Base-by-base conservation (phyloP, 2,329 filamentous ascomycete genomes). In the Huntiella bhutanensis region DNA sequence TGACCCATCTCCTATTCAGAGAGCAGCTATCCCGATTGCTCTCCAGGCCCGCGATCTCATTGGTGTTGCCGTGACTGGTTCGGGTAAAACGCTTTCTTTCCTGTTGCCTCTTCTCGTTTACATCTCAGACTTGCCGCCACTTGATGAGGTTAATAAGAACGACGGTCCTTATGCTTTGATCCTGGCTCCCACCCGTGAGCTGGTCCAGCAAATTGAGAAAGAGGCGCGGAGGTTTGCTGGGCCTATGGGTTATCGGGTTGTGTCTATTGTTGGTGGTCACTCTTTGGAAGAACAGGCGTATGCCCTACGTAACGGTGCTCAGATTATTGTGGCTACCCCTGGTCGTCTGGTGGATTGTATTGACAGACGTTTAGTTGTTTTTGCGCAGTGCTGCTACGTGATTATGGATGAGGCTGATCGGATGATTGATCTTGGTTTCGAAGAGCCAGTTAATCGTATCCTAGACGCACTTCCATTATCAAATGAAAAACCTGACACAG, bases 361-460 rank as follows among this genome's bases (percentile, higher is more conserved):
- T 54, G 91, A 98, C 62, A 75, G 91, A 13, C 80, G 88, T 33
- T 76, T 96, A 28, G 70, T 96, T 2, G 88, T 98, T 1, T 73
- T 96, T 41, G 79, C 78, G n/a, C 91, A 96, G 63, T 96, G 91
- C 62, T 94, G 87, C 65, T 96, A 96, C 64, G 75, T 96, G 48
- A 94, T 98, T 63, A 95, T 98, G 88, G 91, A 98, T 60, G 91
- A 98, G 71, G 91, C 91, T 34, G 91, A 98, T 64, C 82, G 88
- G 47, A 98, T 98, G 91, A 93, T 98, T 53, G 91, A 98, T 59
- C 76, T 96, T 51, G 91, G 91, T 40, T 98, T 98, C 59, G 91
- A 98, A 63, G 91, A 96, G 56, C 83, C 86, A 0, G 84, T 98
- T 49, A 96, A 95, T 64, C 93, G 92, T 63, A 98, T 98, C 55